Conservation (phyloP, 2,329 filamentous ascomycete species). For the Berkeleyomyces rouxiae region DNA sequence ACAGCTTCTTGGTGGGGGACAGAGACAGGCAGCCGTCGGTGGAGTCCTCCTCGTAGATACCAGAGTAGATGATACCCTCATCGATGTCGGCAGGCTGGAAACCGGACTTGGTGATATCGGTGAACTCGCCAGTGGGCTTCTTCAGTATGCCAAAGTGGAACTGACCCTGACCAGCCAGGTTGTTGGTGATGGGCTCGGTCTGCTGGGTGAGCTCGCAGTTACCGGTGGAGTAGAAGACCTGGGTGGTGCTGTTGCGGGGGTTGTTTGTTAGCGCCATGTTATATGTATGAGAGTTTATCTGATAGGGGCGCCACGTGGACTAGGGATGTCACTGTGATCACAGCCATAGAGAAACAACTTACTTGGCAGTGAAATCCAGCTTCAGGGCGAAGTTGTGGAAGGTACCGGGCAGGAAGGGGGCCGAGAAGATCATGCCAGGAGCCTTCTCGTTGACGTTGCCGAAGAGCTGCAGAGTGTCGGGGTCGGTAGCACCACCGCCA, state of each 20-base stretch:
- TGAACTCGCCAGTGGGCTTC: slow-evolving; percentile 33
- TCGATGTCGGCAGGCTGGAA: slow-evolving; percentile 31
- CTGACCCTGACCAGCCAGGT: slow-evolving; percentile 22
- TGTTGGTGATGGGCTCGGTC: slow-evolving; percentile 26
- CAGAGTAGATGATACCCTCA: slow-evolving; percentile 35
- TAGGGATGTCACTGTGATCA: too few relatives aligned
- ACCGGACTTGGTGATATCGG: slow-evolving; percentile 31
- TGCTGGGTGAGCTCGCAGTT: slow-evolving; percentile 28
- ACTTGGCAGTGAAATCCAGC: slow-evolving; percentile 40
- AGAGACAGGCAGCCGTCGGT: slow-evolving; percentile 24
- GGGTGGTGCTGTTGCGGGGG: slow-evolving; percentile 28
- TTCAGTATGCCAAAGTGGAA: slow-evolving; percentile 46
- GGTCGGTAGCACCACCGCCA: slow-evolving; percentile 19
- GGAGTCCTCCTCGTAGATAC: slow-evolving; percentile 37
- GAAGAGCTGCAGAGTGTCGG: slow-evolving; percentile 29
- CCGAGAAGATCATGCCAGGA: slow-evolving; percentile 32
- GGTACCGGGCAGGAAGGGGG: slow-evolving; percentile 30
- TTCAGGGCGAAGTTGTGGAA: slow-evolving; percentile 48
- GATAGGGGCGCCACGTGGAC: too few relatives aligned
- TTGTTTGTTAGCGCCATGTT: neutral
- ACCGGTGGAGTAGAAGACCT: slow-evolving; percentile 39
- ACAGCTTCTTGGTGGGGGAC: slow-evolving; percentile 14
- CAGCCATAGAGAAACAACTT: slow-evolving; percentile 16
- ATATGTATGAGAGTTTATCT: neutral
- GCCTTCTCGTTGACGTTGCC: slow-evolving; percentile 30